phyloP scores from a whole-genome alignment of 2,329 filamentous ascomycete genomes.

The Colletotrichum tropicicola region DNA sequence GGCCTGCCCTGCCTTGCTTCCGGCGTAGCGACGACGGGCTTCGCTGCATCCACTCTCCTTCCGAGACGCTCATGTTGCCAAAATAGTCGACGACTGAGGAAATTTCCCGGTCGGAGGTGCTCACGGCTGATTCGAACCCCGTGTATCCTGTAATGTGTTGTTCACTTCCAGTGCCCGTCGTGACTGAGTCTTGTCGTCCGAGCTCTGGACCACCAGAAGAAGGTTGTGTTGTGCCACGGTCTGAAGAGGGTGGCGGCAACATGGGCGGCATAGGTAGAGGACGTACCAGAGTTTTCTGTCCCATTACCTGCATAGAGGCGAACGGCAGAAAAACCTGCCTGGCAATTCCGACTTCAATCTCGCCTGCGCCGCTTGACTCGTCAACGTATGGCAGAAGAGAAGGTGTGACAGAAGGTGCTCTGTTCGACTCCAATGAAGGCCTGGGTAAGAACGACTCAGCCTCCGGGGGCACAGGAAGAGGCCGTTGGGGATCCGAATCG shows the following conservation, averaged over 20 bases:
- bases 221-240: conserved; percentile 34
- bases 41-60: conserved; percentile 32
- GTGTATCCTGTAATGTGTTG: not conserved
- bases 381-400: conserved; percentile 35
- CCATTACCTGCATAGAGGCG: not conserved
- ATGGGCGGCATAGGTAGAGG: not conserved
- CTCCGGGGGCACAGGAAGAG: conserved; percentile 40
- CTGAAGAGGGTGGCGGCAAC: conserved; percentile 30
- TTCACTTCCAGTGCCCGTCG: conserved; percentile 32
- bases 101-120: not conserved
- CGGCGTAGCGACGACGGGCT: conserved; percentile 32
- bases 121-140: not conserved
- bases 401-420: conserved; percentile 34
- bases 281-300: not conserved
- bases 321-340: conserved; percentile 19
- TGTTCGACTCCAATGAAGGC: conserved; percentile 28
- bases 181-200: conserved; percentile 19
- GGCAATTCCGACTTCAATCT: conserved; percentile 37
- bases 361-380: conserved; percentile 30
- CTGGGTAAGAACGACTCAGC: conserved; percentile 27
- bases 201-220: conserved; percentile 14
- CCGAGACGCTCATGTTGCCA: conserved; percentile 11
- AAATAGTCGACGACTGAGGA: not conserved
- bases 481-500: conserved; percentile 35
- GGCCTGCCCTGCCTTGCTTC: no score